Conservation (phyloP, 257 asterid species). For the Petunia secreta region DNA sequence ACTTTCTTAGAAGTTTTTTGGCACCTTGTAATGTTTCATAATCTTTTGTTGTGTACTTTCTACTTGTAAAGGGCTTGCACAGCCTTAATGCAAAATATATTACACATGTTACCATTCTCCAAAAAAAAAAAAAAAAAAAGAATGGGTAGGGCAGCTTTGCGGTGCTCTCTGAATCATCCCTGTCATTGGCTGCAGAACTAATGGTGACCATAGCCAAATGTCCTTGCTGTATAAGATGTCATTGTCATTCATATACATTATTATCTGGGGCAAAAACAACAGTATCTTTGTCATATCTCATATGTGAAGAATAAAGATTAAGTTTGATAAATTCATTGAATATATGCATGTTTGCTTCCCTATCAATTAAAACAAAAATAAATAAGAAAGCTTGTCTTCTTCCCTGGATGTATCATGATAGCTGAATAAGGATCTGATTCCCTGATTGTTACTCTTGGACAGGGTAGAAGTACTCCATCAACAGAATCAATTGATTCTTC, state of each 20-base stretch:
- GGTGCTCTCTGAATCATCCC: neutral
- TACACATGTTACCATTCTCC: no score
- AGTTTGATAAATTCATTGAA: neutral
- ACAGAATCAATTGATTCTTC: conserved; percentile 83
- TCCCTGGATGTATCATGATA: neutral
- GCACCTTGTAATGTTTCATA: no score
- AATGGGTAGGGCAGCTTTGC: neutral
- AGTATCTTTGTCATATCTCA: neutral
- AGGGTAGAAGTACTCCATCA: conserved; percentile 78
- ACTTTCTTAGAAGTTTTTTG: no score
- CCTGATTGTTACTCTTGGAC: conserved; percentile 38
- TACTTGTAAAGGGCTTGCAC: no score
- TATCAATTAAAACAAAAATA: neutral
- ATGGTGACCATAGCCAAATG: neutral
- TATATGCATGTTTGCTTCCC: neutral
- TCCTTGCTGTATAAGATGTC: neutral
- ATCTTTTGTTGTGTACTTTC: no score
- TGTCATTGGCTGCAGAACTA: neutral
- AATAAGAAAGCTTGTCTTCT: neutral
- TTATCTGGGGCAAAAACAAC: neutral
- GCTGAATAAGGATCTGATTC: conserved; percentile 19
- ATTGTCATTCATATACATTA: conserved; percentile 6
- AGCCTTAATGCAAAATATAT: no score
- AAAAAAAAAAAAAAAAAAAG: no score
- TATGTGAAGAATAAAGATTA: neutral